Base-by-base conservation (phyloP, 371 early-diverging fungal genomes). In the Zopfochytrium polystomum region DNA sequence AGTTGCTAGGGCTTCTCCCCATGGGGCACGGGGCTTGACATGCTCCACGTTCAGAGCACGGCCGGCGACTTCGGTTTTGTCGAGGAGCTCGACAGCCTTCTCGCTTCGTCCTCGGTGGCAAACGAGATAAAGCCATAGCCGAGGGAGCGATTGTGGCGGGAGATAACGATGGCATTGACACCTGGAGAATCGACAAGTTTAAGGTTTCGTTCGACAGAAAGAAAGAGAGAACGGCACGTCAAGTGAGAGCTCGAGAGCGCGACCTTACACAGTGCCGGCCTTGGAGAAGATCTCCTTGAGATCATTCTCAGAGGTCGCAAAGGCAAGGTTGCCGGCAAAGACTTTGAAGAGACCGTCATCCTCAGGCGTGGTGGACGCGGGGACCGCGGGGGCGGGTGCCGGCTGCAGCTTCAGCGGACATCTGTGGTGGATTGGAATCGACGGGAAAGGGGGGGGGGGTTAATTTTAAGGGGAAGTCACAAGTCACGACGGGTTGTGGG, bases 81-180 rank as follows among this genome's bases (percentile, higher is more conserved):
- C 75, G 52, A 88, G 70, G 46, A 80, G 66, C 30, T 76, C 71
- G 43, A 87, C 85, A 35, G 93, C 96, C 70, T 81, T 80, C 60
- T 71, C 52, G 87, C 89, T 43, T 88, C 87, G 33, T 73, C 87
- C 35, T 82, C 77, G 23, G 85, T 86, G 50, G 77, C 85, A 71
- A 86, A 95, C 42, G 90, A 80, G 22, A 95, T 89, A 70, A 95
- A 96, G n/a, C 93, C 96, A 74, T 88, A 95, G 45, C 92, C 94
- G 56, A 87, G 81, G 22, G 92, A 89, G 62, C 91, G 88, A 45
- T 75, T 71, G 32, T 85, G 82, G 45, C 87, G 85, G 54, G 79
- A 85, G 68, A 93, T 87, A 53, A 93, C 80, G 57, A 84, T 84
- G 32, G 87, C 89, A 48, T 84, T 81, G 58, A 76, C 62, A 22